Evolutionary conservation across 2,329 filamentous ascomycete species (phyloP), one percentile per base, ranked within the genome.

Genomic region (Monilinia fructicola): DNA sequence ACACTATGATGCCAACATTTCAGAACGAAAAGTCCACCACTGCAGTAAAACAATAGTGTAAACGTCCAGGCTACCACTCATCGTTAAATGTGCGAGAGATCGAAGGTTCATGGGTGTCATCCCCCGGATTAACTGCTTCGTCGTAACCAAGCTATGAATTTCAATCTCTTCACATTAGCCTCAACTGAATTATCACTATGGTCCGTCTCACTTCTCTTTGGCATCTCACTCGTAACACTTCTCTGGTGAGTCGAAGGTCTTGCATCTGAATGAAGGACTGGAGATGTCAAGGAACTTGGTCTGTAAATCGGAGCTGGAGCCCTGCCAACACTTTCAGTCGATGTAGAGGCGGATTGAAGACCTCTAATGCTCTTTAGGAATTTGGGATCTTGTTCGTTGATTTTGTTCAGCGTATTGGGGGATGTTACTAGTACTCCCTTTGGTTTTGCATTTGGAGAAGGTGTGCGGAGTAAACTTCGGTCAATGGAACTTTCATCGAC

Each of bases 311-410:
- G 46, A 2, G 28, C 14, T 38, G 58, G 58, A 26, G 44, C n/a
- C 35, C 42, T 50, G 35, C 50, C 38, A 9, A 50, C 9, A 54
- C 54, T 60, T 31, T 58, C 46, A 9, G 31, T 40, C 12, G 64
- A 60, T n/a, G 16, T 50, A 18, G 54, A 65, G 14, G 46, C 54
- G 12, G 54, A 65, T n/a, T 38, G 64, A 54, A 73, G 63, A 16
- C 68, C 70, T 28, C 68, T 53, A n/a, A 73, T 44, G 2, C 69
- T 69, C 5, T 66, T 52, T 10, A 71, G 52, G 35, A 69, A 73
- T 38, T 69, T 69, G 5, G 71, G 71, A 65, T 73, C 71, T 44
- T 64, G 64, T 52, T 73, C 71, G 26, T 73, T 73, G 50, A 70
- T 50, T 21, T 59, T 60, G 31, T 73, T 73, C 54, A 72, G 65